Base-by-base conservation (phyloP, 1,284 basidiomycete species). In the Microstroma glucosiphilum region DNA sequence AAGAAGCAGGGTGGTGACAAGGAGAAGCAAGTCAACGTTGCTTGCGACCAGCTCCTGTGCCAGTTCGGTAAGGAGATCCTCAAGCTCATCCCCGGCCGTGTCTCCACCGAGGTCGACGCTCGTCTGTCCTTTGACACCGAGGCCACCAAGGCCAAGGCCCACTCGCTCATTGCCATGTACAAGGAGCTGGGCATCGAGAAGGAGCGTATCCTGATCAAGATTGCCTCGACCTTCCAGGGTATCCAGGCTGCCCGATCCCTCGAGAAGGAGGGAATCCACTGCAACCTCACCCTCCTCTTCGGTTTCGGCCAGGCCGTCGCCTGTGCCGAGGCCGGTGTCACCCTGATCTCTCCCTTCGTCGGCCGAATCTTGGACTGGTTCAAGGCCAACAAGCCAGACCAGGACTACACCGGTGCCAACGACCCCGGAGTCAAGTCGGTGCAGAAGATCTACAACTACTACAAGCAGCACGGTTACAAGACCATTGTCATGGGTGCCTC, bases 401-500 rank as follows among this genome's bases (percentile, higher is more conserved):
- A 62, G 43, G 75, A 74, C 64, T 71, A 78, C 68, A 76, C 74
- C 72, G 60, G 66, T n/a, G 63, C 69, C 56, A 67, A 69, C 58
- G 86, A 98, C 84, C 94, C 94, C n/a, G 94, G 94, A 85, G 94
- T 99, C 71, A 81, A 87, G 80, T 94, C 91, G 48, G 94, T 99
- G 67, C 88, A 90, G 84, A 89, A 86, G 82, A 98, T 97, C 84
- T 98, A 89, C 87, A 64, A 62, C 51, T 97, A 97, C 85, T 98
- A 97, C 88, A 98, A 98, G 85, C 92, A 96, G 82, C 86, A 98
- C 83, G 86, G 86, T 69, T 97, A 97, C 87, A 92, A 93, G 80
- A 99, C 94, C 73, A 97, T 97, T 81, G 93, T 98, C 81, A 98
- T 98, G 94, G 94, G 94, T 81, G 94, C 94, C 67, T 96, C 92